These are phyloP conservation scores for Bondarzewia mesenterica DNA, from an alignment of 1,284 basidiomycete species.

Conservation along the genomic window DNA sequence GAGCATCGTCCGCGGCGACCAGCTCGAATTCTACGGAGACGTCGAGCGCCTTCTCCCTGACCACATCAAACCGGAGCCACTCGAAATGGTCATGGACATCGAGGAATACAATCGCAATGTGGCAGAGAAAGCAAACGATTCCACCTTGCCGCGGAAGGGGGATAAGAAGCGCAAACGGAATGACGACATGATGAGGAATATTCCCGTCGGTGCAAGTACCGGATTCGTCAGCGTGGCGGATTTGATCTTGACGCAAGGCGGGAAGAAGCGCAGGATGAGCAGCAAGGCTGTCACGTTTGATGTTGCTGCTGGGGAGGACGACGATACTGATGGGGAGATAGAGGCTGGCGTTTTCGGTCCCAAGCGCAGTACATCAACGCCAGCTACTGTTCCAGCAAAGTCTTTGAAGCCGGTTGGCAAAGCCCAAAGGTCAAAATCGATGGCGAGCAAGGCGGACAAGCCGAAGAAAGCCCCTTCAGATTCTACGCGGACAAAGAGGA, in stretches of 20 bases:
- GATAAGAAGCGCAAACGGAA: slow-evolving; percentile 63
- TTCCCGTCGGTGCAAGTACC: slow-evolving; percentile 53
- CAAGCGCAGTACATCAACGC: slow-evolving; percentile 42
- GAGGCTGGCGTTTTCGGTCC: slow-evolving; percentile 37
- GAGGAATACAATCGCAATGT: slow-evolving; percentile 58
- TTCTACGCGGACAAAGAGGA: not conserved
- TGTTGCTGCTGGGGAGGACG: slow-evolving; percentile 40
- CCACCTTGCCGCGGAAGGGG: slow-evolving; percentile 22
- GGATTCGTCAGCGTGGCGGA: slow-evolving; percentile 60
- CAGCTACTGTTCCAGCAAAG: slow-evolving; percentile 17
- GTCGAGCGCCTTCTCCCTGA: slow-evolving; percentile 82
- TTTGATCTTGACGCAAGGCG: slow-evolving; percentile 41
- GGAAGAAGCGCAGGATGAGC: slow-evolving; percentile 31
- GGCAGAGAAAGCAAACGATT: slow-evolving; percentile 24
- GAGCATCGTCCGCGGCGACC: slow-evolving; percentile 78
- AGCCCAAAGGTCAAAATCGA: slow-evolving; percentile 3
- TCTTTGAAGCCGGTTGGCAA: slow-evolving; percentile 12
- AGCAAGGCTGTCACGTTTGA: slow-evolving; percentile 19
- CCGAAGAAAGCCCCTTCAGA: slow-evolving; percentile 3
- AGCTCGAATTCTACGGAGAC: slow-evolving; percentile 89
- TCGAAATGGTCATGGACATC: slow-evolving; percentile 80
- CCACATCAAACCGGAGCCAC: slow-evolving; percentile 65
- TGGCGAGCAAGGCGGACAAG: not conserved
- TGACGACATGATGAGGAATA: slow-evolving; percentile 55
- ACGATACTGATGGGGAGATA: slow-evolving; percentile 55